These are phyloP conservation scores for Orobanche coerulescens DNA, from an alignment of 257 asterid species.

Conservation along the genomic window DNA sequence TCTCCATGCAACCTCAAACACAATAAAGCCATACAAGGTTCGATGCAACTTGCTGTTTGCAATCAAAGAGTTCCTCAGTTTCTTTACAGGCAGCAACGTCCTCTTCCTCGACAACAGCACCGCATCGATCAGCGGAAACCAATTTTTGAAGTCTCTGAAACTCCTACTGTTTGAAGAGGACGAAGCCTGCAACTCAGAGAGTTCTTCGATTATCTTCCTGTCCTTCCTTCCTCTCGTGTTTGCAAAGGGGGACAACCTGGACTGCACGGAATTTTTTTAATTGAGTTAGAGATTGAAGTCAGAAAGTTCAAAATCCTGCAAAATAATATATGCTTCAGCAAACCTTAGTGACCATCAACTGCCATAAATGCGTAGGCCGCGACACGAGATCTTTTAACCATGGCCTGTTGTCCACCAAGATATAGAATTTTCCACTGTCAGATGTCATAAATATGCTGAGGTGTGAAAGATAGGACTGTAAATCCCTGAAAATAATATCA, in stretches of 20 bases:
- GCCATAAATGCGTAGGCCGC: slow-evolving; percentile 85
- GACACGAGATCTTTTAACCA: slow-evolving; percentile 83
- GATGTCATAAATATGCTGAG: slow-evolving; percentile 71
- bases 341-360: slow-evolving; percentile 97
- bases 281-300: neutral
- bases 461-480: slow-evolving; percentile 93
- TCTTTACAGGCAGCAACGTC: slow-evolving; percentile 86
- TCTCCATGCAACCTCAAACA: slow-evolving; percentile 82
- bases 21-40: slow-evolving; percentile 86
- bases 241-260: slow-evolving; percentile 92
- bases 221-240: slow-evolving; percentile 62
- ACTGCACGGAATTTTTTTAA: slow-evolving; percentile 48
- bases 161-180: slow-evolving; percentile 32
- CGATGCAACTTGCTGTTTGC: slow-evolving; percentile 76
- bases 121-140: slow-evolving; percentile 73
- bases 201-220: slow-evolving; percentile 33
- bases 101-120: slow-evolving; percentile 64
- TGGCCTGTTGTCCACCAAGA: slow-evolving; percentile 91
- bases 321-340: slow-evolving; percentile 22
- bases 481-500: slow-evolving; percentile 51
- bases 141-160: slow-evolving; percentile 42
- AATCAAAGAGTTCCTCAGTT: slow-evolving; percentile 62
- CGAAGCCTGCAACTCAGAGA: slow-evolving; percentile 30
- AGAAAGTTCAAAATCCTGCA: neutral
- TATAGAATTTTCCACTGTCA: slow-evolving; percentile 65